Conservation (phyloP, 1,139 yeast species). For the Suhomyces terraborum region DNA sequence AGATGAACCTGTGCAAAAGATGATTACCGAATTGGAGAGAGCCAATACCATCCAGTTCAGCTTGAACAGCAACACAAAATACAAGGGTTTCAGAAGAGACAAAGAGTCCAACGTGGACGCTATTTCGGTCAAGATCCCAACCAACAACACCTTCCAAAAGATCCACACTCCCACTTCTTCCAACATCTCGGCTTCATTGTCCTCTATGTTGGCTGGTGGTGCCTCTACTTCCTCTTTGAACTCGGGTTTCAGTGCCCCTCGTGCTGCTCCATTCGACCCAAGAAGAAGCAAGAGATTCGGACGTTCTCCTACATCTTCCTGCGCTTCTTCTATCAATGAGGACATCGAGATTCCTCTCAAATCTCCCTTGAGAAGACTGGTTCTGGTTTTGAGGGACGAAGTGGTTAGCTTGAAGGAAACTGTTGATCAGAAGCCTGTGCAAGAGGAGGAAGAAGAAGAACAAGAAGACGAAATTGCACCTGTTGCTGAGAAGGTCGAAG, state of each 20-base stretch:
- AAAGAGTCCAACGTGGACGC: conserved; percentile 31
- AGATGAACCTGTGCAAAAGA: conserved; percentile 6
- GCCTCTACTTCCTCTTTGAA: conserved; percentile 16
- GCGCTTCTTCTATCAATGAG: conserved; percentile 18
- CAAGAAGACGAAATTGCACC: conserved; percentile 8
- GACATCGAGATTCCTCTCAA: conserved; percentile 17
- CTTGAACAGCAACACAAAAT: conserved; percentile 39
- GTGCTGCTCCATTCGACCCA: conserved; percentile 26
- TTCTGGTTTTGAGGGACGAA: conserved; percentile 7
- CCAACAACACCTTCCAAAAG: conserved; percentile 19
- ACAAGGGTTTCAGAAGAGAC: conserved; percentile 50
- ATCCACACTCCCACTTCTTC: conserved; percentile 14
- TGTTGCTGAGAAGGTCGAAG: conserved; percentile 4
- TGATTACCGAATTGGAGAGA: conserved; percentile 15
- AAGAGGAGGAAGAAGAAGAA: no score
- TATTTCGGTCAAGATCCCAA: conserved; percentile 31
- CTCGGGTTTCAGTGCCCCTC: conserved; percentile 14
- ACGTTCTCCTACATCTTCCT: conserved; percentile 19
- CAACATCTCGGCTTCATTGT: conserved; percentile 19
- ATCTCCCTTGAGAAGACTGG: conserved; percentile 20
- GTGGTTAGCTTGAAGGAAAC: conserved; percentile 11
- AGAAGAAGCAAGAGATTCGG: conserved; percentile 22
- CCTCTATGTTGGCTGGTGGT: conserved; percentile 16
- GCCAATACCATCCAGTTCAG: conserved; percentile 22
- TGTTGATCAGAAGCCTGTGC: conserved; percentile 12